Base-by-base conservation (phyloP, 345 rosid species). In the Turnera subulata region DNA sequence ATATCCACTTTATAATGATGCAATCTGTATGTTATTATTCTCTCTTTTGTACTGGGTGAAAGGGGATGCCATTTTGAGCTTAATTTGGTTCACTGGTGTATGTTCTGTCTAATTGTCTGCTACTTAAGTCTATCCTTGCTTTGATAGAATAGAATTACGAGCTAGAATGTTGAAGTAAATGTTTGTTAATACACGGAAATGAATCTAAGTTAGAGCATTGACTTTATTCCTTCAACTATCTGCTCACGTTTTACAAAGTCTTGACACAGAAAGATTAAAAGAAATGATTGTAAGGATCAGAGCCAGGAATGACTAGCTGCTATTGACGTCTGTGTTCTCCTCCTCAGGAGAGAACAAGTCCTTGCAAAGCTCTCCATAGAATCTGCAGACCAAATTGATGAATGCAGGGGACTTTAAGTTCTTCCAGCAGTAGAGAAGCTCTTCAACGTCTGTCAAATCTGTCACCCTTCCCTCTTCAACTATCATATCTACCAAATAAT, bases 381-480 rank as follows among this genome's bases (percentile, higher is more conserved):
- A 88, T 65, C 82, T 71, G 46, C 84, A 77, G 33, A 88, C 96
- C 56, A 91, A 61, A 70, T 77, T 86, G 45, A 78, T 45, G 71
- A 86, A 92, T 66, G 82, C 84, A 8, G 95, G 96, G 39, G 76
- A 76, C 61, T 79, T 84, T 10, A 92, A 86, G 75, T 76, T 89
- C 79, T 80, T 92, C 95, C 95, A 86, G 40, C 91, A 84, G 32
- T 72, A 75, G 32, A 89, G 82, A 67, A 92, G 95, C 75, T 92
- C 96, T 60, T 89, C 98, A 1, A 89, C 85, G 55, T 84, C 98
- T 73, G 63, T 78, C 67, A 89, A 66, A 45, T 86, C 95, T 56
- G 71, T 82, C 37, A 83, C 73, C 62, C 75, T 84, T 37, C 98
- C 92, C 63, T 88, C 96, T 59, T 92, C 93, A 43, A 73, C 82